Evolutionary conservation across 208 protist genomes (phyloP), one percentile per base, ranked within the genome.

Genomic region (Acanthamoeba healyi): DNA sequence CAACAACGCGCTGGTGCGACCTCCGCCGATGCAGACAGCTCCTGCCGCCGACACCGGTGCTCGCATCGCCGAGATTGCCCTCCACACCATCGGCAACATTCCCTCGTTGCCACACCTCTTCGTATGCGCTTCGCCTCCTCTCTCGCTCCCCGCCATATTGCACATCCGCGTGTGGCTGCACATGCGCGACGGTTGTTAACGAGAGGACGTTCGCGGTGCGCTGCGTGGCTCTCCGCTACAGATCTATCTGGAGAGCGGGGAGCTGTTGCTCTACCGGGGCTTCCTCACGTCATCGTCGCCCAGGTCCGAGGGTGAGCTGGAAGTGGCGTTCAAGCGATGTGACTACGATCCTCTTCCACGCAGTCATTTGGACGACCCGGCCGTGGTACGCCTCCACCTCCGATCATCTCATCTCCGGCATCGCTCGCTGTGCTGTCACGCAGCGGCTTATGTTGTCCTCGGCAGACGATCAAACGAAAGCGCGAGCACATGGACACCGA

Each of bases 21-120:
- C 82, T 29, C 51, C 58, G 32, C 49, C 14, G 17, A 5, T 14
- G 22, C 19, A n/a, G 34, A 32, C n/a, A 19, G 32, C 19, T 9
- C 14, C 58, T 40, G 26, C 26, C 72, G 44, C 17, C 44, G 72
- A 36, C 44, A 49, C 12, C 49, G 34, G 58, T 14, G 32, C 40
- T 3, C 58, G 36, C 36, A 65, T 89, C 42, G 82, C 36, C 19
- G 82, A 89, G 82, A 38, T 89, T 9, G 82, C 82, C 7, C 82
- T 89, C 2, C 82, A 89, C n/a, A 58, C 29, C 58, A 89, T 89
- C 15, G 82, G 82, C 82, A 89, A 89, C 82, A 65, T 79, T 38
- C 70, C 87, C n/a, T 46, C 63, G 29, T 32, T 92, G n/a, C 87
- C 63, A 6, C 42, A 63, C 61, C 87, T 92, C 29, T 77, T 92